Conservation (phyloP, 2,329 filamentous ascomycete species). For the Exutisphaerella laricina region DNA sequence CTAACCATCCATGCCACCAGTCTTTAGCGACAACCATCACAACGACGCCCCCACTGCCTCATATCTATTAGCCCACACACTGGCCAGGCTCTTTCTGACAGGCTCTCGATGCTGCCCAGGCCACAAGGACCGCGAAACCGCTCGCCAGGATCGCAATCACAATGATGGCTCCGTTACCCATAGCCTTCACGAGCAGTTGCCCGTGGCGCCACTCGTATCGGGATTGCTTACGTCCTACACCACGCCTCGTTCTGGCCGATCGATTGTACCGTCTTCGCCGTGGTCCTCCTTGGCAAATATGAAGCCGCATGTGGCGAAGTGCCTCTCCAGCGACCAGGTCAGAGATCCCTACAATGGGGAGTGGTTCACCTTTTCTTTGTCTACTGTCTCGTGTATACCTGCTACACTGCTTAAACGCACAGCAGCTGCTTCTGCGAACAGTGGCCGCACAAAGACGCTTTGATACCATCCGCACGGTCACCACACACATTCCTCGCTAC, state of each 20-base stretch:
- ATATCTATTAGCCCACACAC: too few relatives aligned
- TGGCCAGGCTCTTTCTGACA: too few relatives aligned
- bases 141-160: neutral
- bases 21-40: too few relatives aligned
- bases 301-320: neutral
- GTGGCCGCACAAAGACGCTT: slow-evolving; percentile 18
- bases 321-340: neutral
- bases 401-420: neutral
- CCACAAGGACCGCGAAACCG: neutral
- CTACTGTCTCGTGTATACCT: slow-evolving; percentile 1
- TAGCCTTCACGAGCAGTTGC: neutral
- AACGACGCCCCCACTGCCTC: too few relatives aligned
- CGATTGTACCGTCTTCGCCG: too few relatives aligned
- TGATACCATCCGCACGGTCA: slow-evolving; percentile 12
- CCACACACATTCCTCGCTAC: slow-evolving; percentile 25
- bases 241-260: too few relatives aligned
- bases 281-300: too few relatives aligned
- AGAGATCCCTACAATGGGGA: neutral
- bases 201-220: neutral
- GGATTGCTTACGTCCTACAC: too few relatives aligned
- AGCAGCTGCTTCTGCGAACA: slow-evolving; percentile 18
- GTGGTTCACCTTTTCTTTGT: slow-evolving; percentile 2
- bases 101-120: too few relatives aligned
- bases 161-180: neutral
- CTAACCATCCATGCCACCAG: too few relatives aligned